A percentile compares a stretch with the other conserved stretches of the same genome.
Evolutionary conservation across 1,284 basidiomycete species (phyloP).

Genomic region (Bjerkandera adusta): DNA sequence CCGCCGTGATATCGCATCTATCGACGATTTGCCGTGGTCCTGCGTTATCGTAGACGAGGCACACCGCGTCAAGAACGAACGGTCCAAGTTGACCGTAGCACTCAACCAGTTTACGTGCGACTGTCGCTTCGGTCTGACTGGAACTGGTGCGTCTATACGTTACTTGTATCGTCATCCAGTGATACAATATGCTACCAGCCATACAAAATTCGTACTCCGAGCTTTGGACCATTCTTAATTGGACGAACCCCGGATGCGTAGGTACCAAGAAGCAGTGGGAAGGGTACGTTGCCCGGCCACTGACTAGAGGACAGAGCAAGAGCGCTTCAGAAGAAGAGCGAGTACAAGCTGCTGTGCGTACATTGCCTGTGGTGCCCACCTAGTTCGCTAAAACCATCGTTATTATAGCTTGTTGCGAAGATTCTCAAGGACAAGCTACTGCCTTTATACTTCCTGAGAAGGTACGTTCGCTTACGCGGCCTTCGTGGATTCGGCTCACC

Average conservation of each 20-base stretch:
- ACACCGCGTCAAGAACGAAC: conserved; percentile 77
- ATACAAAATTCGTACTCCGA: conserved; percentile 88
- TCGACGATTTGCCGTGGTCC: conserved; percentile 65
- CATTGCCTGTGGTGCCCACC: conserved; percentile 42
- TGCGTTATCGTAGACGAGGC: conserved; percentile 82
- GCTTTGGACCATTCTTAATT: conserved; percentile 81
- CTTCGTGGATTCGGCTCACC: conserved; percentile 1
- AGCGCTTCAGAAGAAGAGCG: conserved; percentile 56
- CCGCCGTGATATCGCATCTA: conserved; percentile 58
- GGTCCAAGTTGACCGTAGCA: conserved; percentile 58
- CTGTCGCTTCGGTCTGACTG: conserved; percentile 76
- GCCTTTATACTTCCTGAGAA: conserved; percentile 74
- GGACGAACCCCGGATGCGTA: conserved; percentile 71
- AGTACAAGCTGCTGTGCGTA: not conserved
- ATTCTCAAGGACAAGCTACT: conserved; percentile 65
- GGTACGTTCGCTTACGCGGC: conserved; percentile 39
- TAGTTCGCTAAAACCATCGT: not conserved
- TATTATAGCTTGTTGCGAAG: conserved; percentile 48
- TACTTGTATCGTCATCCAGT: not conserved
- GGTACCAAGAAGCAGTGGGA: conserved; percentile 73
- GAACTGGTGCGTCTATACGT: conserved; percentile 33
- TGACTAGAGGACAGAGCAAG: conserved; percentile 67
- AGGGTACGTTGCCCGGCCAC: conserved; percentile 59
- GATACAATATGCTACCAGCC: conserved; percentile 41
- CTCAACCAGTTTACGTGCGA: conserved; percentile 62